Base-by-base conservation (phyloP, 768 basidiomycete genomes). In the Phallus indusiatus region DNA sequence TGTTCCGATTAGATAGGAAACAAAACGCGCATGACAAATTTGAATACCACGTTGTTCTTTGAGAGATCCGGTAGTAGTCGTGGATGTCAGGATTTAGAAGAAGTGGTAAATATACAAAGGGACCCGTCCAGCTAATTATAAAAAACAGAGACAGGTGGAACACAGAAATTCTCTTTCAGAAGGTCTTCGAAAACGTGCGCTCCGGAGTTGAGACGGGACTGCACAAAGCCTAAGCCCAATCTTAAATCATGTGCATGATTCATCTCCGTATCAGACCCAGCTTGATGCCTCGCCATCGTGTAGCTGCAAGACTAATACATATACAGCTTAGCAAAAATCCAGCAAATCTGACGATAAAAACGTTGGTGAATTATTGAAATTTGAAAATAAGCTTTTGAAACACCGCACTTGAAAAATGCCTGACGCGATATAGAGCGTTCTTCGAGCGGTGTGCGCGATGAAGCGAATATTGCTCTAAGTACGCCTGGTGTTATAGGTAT, bases 401-500 rank as follows among this genome's bases (percentile, higher is more conserved):
- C 58, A 57, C 55, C 66, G 50, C 69, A 88, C 90, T 90, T 81
- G 71, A 92, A 92, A 75, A 93, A 93, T 33, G 90, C 90, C 54
- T 90, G 78, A 14, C 89, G 81, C 42, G 90, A 93, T 55, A 93
- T 83, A 0, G 87, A 84, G 28, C 90, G 81, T 69, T 93, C 90
- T 68, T 93, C 90, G 57, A 85, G 74, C 2, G 86, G 81, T 0
- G 87, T 85, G 14, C 90, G 81, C 20, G 90, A 92, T 12, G 89
- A 92, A 24, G 90, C 82, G 69, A 93, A 93, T 64, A 93, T 93
- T 54, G 87, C 85, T 46, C 90, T 78, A 60, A 93, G 69, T 1
- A 88, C 84, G 10, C 86, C 85, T 10, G 90, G 90, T 0, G 90
- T 91, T 18, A 92, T 87, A 57, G 90, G 89, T 54, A 92, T 86